Percentiles rank a stretch among this genome's conserved stretches.
These are phyloP conservation scores for Yarrowia sp. DNA, from an alignment of 805 yeast genomes.

Conservation along the genomic window DNA sequence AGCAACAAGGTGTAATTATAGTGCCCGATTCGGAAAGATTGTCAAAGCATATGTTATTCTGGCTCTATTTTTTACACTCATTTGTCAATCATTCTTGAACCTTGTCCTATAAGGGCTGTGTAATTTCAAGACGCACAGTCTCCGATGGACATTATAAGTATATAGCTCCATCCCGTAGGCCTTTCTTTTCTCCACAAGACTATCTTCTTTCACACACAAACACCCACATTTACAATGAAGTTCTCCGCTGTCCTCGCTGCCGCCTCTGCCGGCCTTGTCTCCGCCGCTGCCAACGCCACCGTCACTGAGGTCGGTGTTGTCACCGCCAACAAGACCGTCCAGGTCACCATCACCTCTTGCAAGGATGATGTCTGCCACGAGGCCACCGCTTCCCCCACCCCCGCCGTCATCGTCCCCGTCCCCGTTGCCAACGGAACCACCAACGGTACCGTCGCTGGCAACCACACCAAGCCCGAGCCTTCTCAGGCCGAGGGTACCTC, in stretches of 20 bases:
- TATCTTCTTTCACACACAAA: background rate
- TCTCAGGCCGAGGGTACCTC: background rate
- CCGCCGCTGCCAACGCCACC: constrained; percentile 8
- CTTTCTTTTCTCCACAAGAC: background rate
- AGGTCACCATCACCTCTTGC: constrained; percentile 23
- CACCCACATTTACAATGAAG: constrained; percentile 7
- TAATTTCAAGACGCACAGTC: background rate
- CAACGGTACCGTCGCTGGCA: constrained; percentile 2
- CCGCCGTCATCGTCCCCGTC: background rate
- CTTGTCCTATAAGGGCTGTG: background rate
- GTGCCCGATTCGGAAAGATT: constrained; percentile 12
- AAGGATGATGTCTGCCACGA: background rate
- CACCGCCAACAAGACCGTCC: constrained; percentile 20
- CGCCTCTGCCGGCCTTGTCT: background rate
- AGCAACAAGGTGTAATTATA: background rate
- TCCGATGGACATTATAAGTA: background rate
- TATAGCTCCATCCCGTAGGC: background rate
- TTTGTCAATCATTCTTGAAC: background rate
- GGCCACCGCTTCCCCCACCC: constrained; percentile 3
- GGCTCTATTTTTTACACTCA: background rate
- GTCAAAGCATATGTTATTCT: background rate
- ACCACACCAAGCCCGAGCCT: constrained; percentile 21
- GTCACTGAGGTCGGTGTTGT: constrained; percentile 12
- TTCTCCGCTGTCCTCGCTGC: constrained; percentile 14
- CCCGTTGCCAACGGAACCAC: constrained; percentile 1